Base-by-base conservation (phyloP, 2,329 filamentous ascomycete genomes). In the Cercospora janseana region DNA sequence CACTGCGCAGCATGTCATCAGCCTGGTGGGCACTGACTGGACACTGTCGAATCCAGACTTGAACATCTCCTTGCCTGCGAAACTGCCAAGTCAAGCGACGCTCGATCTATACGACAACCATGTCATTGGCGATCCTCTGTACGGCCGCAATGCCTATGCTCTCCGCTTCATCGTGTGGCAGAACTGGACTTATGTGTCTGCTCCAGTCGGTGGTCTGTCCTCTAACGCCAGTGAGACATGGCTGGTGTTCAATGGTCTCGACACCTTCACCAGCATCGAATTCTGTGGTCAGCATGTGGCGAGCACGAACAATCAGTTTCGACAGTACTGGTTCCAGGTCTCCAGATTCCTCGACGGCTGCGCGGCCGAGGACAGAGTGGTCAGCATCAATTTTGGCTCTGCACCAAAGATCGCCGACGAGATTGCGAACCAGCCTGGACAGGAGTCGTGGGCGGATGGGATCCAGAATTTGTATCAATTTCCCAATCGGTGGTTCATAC, bases 121-220 rank as follows among this genome's bases (percentile, higher is more conserved):
- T 5, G 70, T 80, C 3, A 82, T 82, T 55, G 73, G 72, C 49
- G 69, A 78, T 63, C 74, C 69, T n/a, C 76, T 80, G 49, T 74
- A 75, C 58, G 79, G 77, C 2, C 64, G 80, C 1, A 82, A 82
- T 52, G 79, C 83, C 57, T 81, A 82, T 58, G 70, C 81, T 48
- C 70, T 80, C 12, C 75, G 79, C 18, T 84, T 80, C 80, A 71
- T 85, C 20, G 72, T 72, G n/a, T 70, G 72, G 59, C 68, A 69
- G 10, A 80, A 83, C 60, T 85, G 81, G 81, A 84, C 79, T 0
- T 85, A 83, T 59, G 77, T 73, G 0, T 75, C 74, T n/a, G 67
- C 65, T 6, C 67, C 68, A 0, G 66, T 83, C 2, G 34, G 64
- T 6, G 69, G 65, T 15, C 57, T 80, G 66, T 55, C 51, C 0